Conservation (phyloP, 331 rosid species). For the Phaseolus coccineus region DNA sequence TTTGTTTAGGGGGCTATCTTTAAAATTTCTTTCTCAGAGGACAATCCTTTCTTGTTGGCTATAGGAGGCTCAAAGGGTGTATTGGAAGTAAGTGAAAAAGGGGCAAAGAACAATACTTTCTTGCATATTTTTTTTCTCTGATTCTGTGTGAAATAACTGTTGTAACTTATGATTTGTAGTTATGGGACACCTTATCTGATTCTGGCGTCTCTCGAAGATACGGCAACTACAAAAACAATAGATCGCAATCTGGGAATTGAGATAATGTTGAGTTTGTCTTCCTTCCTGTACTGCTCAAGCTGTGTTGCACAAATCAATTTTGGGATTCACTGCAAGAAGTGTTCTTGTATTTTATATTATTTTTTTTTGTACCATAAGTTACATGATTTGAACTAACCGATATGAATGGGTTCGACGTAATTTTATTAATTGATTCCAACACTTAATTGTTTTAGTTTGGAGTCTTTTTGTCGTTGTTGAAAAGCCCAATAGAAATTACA, state of each 20-base stretch:
- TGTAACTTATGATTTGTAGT: constrained; percentile 50
- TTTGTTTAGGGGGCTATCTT: constrained; percentile 83
- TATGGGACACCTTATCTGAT: constrained; percentile 66
- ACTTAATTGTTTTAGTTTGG: background rate
- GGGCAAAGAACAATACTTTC: background rate
- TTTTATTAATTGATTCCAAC: background rate
- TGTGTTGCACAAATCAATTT: background rate
- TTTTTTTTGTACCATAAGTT: background rate
- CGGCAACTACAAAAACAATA: constrained; percentile 48
- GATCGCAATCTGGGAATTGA: constrained; percentile 45
- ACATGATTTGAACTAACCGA: background rate
- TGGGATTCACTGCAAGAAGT: background rate
- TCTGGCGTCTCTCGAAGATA: constrained; percentile 57
- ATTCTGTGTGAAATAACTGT: constrained; percentile 23
- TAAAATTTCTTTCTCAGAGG: constrained; percentile 77
- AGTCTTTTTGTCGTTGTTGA: background rate
- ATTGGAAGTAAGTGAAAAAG: constrained; percentile 62
- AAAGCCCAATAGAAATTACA: background rate
- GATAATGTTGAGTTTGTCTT: constrained; percentile 13
- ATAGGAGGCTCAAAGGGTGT: constrained; percentile 89
- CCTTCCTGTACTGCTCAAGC: background rate
- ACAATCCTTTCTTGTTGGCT: constrained; percentile 83
- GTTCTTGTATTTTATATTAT: background rate
- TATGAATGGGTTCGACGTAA: background rate
- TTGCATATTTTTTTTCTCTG: constrained; percentile 7